These are phyloP conservation scores for Neurospora sp. DNA, from an alignment of 495 filamentous ascomycete genomes.

Conservation along the genomic window DNA sequence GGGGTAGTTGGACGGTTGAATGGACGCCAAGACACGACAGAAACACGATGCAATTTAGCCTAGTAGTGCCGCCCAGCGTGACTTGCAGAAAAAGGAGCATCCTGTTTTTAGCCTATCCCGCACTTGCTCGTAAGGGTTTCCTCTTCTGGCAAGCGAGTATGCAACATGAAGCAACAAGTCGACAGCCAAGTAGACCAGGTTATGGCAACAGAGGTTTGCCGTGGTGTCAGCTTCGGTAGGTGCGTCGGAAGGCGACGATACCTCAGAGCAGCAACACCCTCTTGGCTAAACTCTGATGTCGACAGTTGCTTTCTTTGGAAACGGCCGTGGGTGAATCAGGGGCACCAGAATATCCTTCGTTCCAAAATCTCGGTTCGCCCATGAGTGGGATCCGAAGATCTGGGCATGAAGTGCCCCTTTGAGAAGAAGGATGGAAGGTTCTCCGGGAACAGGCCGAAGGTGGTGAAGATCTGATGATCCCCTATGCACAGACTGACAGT, in stretches of 20 bases:
- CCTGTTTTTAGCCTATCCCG: no score
- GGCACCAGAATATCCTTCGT: not conserved
- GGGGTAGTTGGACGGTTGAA: not conserved
- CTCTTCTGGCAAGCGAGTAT: not conserved
- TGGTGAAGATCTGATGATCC: not conserved
- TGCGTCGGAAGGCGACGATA: not conserved
- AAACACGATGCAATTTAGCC: conserved; percentile 1
- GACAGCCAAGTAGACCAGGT: not conserved
- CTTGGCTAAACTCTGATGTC: not conserved
- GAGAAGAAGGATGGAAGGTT: not conserved
- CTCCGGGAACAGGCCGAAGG: not conserved
- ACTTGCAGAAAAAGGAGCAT: not conserved
- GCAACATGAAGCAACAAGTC: not conserved
- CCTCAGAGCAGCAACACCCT: not conserved
- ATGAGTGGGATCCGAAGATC: not conserved
- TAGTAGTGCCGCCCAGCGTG: not conserved
- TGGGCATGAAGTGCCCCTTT: conserved; percentile 1
- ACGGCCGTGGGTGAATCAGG: not conserved
- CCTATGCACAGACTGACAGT: not conserved
- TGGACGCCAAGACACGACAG: not conserved
- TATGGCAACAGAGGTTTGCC: not conserved
- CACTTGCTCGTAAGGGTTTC: not conserved
- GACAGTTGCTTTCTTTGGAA: not conserved
- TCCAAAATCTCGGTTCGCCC: conserved; percentile 1
- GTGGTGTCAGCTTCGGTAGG: not conserved